Base-by-base conservation (phyloP, 108 stramenopile species). In the Seminavis robusta region DNA sequence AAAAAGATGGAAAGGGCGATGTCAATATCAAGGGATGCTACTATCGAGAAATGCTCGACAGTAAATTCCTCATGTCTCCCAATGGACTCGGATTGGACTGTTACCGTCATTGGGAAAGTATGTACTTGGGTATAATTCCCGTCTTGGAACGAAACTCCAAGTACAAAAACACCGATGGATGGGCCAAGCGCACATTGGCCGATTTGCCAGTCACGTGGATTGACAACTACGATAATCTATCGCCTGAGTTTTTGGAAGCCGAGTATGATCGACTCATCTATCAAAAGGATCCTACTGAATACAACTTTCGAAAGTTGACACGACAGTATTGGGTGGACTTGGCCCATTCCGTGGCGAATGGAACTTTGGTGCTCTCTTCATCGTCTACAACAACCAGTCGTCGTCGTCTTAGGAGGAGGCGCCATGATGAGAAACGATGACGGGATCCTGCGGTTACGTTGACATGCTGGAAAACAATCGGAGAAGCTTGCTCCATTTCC, bases 41-140 rank as follows among this genome's bases (percentile, higher is more conserved):
- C n/a, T n/a, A n/a, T n/a, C n/a, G n/a, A n/a, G n/a, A n/a, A n/a
- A n/a, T n/a, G n/a, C n/a, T n/a, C n/a, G n/a, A n/a, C n/a, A n/a
- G 69, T 33, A 81, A 77, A 57, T 81, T 77, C 46, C 62, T 69
- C 3, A 51, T 81, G 9, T 60, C 68, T 30, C 80, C 80, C 7
- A 71, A 67, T 24, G 80, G 80, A 10, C 6, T 81, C 17, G 80
- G 80, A 4, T 77, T 63, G 72, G 80, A 81, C 59, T 56, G 59
- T 0, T 81, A 81, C 34, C 67, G 80, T 1, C 29, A 55, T n/a
- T 81, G 76, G 75, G 80, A 81, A 41, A 59, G 73, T 0, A 3
- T 81, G 0, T 19, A 16, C n/a, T 31, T 77, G 38, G 67, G 67
- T 13, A 45, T 72, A 6, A 80, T 80, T 23, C 79, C 78, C 2